Evolutionary conservation across 768 basidiomycete species (phyloP), one percentile per base, ranked within the genome.

Genomic region (Naganishia kalamii): DNA sequence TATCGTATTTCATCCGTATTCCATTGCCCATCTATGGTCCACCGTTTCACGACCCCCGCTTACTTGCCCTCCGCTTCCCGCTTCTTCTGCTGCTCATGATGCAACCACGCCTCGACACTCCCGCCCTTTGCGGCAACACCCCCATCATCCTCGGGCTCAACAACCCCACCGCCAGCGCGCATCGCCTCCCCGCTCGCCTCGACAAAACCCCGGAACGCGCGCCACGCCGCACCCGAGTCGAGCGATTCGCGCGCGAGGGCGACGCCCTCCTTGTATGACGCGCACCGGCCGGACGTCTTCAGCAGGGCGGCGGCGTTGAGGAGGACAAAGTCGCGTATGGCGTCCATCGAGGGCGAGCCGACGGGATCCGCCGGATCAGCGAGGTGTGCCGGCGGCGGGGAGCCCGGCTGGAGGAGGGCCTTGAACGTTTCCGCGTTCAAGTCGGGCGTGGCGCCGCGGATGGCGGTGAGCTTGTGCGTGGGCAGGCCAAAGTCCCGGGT

Each of bases 261-360:
- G 0, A 88, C 85, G 1, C 91, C 92, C 19, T 90, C 83, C 70
- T 82, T 82, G 73, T 84, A 90, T 71, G 85, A 83, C 33, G 75
- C 75, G 23, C 88, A 91, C 48, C 87, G 64, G 5, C 92, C 92
- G 6, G 90, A 86, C 3, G 97, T 85, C 29, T 92, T 86, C 44
- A 99, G 80, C 63, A 98, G 76, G 15, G 92, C 93, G 4, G 92
- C 86, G 2, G 93, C 85, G 72, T 99, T 97, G 80, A 98, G 80
- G 65, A 92, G 79, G 66, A 98, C 90, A 75, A 92, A 98, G 72
- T 96, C 86, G 52, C 86, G 78, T 40, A 94, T 83, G 0, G 92
- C 83, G 10, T 79, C 80, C 65, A 91, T 75, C 7, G 71, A 71
- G 23, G 76, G 75, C 8, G 75, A 73, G 47, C 72, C 73, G 43